A percentile compares a stretch with the other conserved stretches of the same genome.
Conservation (phyloP, 176 grass and related monocot species). For the Eragrostis curvula region DNA sequence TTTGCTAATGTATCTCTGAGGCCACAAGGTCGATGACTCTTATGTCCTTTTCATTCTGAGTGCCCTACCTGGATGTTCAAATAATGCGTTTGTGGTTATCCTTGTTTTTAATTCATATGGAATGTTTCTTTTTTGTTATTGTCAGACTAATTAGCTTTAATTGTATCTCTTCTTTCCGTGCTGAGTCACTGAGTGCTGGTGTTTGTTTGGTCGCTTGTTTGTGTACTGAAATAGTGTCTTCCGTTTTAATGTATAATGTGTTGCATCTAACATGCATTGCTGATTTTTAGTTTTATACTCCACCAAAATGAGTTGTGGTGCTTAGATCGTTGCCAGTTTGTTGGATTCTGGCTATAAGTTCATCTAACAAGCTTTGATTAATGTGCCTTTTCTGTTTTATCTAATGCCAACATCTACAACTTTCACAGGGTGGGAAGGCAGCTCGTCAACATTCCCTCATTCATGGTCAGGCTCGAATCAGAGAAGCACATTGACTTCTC, state of each 20-base stretch:
- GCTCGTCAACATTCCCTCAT: slow-evolving; percentile 69
- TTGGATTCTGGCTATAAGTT: not conserved
- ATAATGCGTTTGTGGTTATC: too few relatives aligned
- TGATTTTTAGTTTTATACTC: not conserved
- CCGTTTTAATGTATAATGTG: not conserved
- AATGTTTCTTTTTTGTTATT: not conserved
- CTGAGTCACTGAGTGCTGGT: not conserved
- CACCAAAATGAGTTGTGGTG: not conserved
- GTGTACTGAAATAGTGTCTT: not conserved
- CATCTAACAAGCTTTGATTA: not conserved
- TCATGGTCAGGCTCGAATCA: slow-evolving; percentile 80
- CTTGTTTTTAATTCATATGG: not conserved
- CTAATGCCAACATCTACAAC: not conserved
- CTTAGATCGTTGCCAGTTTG: not conserved
- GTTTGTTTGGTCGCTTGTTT: not conserved
- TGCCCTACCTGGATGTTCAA: not conserved
- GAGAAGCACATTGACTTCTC: slow-evolving; percentile 75
- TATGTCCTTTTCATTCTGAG: slow-evolving; percentile 56
- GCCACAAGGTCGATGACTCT: slow-evolving; percentile 14
- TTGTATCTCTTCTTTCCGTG: not conserved
- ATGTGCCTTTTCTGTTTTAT: not conserved
- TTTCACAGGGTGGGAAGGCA: slow-evolving; percentile 66
- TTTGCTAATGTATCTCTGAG: slow-evolving; percentile 55
- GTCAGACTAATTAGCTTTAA: not conserved
- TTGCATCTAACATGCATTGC: not conserved